Conservation (phyloP, 768 basidiomycete species). For the Trametopsis cervina region DNA sequence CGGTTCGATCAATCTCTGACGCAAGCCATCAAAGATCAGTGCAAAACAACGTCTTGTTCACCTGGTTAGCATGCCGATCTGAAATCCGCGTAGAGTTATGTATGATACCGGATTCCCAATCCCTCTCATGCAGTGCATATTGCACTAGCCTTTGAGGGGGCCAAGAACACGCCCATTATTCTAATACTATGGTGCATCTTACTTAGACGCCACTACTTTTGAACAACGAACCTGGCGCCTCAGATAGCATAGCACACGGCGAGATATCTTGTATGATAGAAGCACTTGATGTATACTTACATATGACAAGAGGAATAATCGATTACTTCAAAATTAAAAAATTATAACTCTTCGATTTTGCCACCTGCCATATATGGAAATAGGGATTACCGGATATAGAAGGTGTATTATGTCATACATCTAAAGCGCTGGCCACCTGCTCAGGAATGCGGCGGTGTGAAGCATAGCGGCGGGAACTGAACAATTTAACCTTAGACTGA, state of each 20-base stretch:
- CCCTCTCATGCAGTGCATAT: too few relatives aligned
- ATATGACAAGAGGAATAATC: neutral
- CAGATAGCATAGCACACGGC: neutral
- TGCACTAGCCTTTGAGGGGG: too few relatives aligned
- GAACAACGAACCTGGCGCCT: neutral
- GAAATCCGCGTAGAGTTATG: too few relatives aligned
- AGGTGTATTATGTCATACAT: neutral
- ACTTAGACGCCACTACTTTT: neutral
- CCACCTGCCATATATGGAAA: neutral
- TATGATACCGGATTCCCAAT: too few relatives aligned
- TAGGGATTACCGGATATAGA: neutral
- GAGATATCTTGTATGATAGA: neutral
- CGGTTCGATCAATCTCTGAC: too few relatives aligned
- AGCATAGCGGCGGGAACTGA: constrained; percentile 26
- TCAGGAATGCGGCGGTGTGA: constrained; percentile 20
- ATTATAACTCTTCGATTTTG: neutral
- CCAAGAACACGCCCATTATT: too few relatives aligned
- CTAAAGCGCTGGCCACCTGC: neutral
- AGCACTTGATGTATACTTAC: neutral
- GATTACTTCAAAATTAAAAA: neutral
- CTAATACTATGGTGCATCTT: neutral
- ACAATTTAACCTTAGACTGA: constrained; percentile 23
- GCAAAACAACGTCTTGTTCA: too few relatives aligned
- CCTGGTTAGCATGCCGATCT: too few relatives aligned
- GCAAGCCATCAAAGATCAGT: too few relatives aligned